Base-by-base conservation (phyloP, 345 rosid genomes). In the Gynandropsis gynandra region DNA sequence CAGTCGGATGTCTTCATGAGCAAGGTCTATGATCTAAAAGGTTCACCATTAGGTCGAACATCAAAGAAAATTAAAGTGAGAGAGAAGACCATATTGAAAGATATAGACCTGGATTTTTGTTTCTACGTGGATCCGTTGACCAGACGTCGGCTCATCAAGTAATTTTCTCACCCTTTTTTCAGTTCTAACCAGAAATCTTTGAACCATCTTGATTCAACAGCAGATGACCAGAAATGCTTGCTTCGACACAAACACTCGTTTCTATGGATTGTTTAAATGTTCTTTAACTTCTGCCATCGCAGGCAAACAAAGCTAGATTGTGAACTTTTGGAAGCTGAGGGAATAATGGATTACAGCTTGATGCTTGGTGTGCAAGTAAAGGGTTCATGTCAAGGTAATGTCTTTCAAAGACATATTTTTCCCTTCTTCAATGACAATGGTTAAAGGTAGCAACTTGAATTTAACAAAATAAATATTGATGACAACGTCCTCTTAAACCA, bases 231-330 rank as follows among this genome's bases (percentile, higher is more conserved):
- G 7, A 17, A 51, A 67, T 73, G 78, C 67, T 68, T 34, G 71
- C 68, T 57, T 77, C 29, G 29, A 5, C 29, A 24, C 29, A 5
- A 24, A 2, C 2, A 2, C 5, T 75, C 50, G 55, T 53, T 32
- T 0, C 18, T 16, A 21, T 12, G 13, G 15, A 5, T 54, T 47
- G 36, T 49, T 31, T 62, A 29, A 24, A 24, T 50, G 17, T 24
- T 42, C 47, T 21, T 4, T 7, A 0, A 17, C 16, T 18, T 33
- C 33, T 3, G 13, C 36, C 3, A n/a, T 14, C 31, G 12, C 46
- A 80, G 85, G 73, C 93, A 83, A 73, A 59, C 83, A 18, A 72
- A 68, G 71, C 52, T 64, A 33, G 88, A 79, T 11, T 73, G 82
- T 65, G 76, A 78, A 57, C 76, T 76, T 58, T 44, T 81, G 61